Evolutionary conservation across 2,329 filamentous ascomycete genomes (phyloP).

Genomic region (Fusarium compactum): DNA sequence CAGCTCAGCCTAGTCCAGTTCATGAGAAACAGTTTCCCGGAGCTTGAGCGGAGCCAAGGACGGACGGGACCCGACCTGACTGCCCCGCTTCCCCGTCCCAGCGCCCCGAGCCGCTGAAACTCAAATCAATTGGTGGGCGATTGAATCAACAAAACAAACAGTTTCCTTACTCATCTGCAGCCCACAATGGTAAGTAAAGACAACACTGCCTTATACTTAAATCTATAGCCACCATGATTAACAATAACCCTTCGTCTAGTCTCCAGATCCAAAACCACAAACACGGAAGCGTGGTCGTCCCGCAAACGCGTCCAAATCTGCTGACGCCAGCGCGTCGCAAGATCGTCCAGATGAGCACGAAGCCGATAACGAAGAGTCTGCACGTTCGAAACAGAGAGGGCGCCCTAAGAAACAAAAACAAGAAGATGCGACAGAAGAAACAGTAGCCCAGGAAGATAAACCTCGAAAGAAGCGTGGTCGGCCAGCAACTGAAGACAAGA

Average conservation of each 20-base stretch:
- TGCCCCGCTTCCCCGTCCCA: constrained; percentile 37
- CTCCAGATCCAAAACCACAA: constrained; percentile 47
- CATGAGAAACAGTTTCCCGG: not conserved
- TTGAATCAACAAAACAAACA: constrained; percentile 30
- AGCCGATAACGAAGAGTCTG: constrained; percentile 44
- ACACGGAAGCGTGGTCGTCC: constrained; percentile 60
- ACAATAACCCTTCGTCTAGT: constrained; percentile 23
- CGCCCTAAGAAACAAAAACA: constrained; percentile 25
- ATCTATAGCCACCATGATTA: not conserved
- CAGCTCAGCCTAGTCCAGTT: constrained; percentile 1
- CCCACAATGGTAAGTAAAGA: constrained; percentile 27
- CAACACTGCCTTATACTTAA: not conserved
- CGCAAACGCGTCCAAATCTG: constrained; percentile 56
- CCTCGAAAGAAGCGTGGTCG: constrained; percentile 48
- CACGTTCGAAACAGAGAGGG: constrained; percentile 41
- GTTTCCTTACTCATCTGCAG: not conserved
- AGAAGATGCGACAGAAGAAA: constrained; percentile 13
- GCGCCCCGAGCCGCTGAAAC: constrained; percentile 32
- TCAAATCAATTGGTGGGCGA: constrained; percentile 24
- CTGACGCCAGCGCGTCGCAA: constrained; percentile 44
- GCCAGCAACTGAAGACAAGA: constrained; percentile 39
- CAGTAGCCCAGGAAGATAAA: constrained; percentile 22
- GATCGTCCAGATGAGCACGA: constrained; percentile 42
- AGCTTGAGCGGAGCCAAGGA: constrained; percentile 22
- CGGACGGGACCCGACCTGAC: constrained; percentile 19